Evolutionary conservation across 768 basidiomycete species (phyloP).

Genomic region (Leucosporidium yakuticum): DNA sequence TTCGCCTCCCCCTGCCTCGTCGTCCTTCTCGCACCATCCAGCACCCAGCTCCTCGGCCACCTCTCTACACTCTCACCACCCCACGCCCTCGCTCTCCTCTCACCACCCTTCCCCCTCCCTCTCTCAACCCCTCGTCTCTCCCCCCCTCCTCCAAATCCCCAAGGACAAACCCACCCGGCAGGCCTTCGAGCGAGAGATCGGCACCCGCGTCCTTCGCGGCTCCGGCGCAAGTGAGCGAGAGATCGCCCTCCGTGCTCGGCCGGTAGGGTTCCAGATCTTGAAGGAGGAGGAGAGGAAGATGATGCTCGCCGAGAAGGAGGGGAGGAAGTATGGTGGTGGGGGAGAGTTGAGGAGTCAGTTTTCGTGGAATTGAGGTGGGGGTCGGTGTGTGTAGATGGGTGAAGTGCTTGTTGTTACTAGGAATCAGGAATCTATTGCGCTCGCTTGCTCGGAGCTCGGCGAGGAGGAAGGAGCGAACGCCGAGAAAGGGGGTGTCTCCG

Average conservation of each 20-base stretch:
- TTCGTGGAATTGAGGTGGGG: too few relatives aligned
- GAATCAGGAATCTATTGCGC: too few relatives aligned
- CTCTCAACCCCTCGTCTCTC: background rate
- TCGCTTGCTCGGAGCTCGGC: too few relatives aligned
- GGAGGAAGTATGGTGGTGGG: too few relatives aligned
- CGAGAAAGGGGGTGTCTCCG: too few relatives aligned
- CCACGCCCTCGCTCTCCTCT: background rate
- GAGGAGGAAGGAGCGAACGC: too few relatives aligned
- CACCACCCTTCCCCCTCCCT: background rate
- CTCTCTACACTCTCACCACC: too few relatives aligned
- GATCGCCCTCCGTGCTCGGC: constrained; percentile 20
- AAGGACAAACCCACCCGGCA: constrained; percentile 6
- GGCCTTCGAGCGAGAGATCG: constrained; percentile 10
- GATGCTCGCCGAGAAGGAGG: constrained; percentile 5
- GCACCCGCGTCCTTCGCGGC: constrained; percentile 5
- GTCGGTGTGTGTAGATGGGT: too few relatives aligned
- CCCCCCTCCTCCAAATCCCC: background rate
- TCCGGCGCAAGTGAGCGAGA: constrained; percentile 27
- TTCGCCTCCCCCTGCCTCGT: background rate
- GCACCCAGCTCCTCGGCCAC: too few relatives aligned
- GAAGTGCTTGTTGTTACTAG: too few relatives aligned
- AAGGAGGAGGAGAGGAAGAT: constrained; percentile 22
- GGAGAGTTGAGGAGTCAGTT: too few relatives aligned
- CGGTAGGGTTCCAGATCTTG: constrained; percentile 25
- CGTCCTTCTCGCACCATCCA: too few relatives aligned